Evolutionary conservation across 2,329 filamentous ascomycete genomes (phyloP).

Genomic region (Coleophoma cylindrospora): DNA sequence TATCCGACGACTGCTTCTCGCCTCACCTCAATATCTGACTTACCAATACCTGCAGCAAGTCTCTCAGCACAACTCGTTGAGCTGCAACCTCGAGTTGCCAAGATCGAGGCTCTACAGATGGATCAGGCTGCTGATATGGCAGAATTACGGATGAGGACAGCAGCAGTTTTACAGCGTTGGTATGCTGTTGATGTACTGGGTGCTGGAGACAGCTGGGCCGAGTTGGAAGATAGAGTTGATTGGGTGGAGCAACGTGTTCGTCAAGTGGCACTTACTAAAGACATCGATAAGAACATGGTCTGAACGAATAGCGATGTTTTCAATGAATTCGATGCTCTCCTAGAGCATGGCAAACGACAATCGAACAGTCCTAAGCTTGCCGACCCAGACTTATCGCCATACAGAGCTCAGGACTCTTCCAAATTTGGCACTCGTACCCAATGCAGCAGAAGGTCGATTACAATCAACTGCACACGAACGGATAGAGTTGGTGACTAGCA

Average conservation of each 20-base stretch:
- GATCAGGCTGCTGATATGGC: constrained; percentile 23
- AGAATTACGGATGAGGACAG: constrained; percentile 22
- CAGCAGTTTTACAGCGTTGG: constrained; percentile 24
- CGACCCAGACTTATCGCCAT: no score
- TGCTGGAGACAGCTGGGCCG: constrained; percentile 27
- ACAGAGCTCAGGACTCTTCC: no score
- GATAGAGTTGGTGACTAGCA: no score
- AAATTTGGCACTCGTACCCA: no score
- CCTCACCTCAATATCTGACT: constrained; percentile 25
- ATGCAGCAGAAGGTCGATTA: no score
- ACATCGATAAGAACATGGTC: constrained; percentile 13
- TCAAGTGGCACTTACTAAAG: constrained; percentile 13
- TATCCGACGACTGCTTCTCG: constrained; percentile 27
- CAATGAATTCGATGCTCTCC: no score
- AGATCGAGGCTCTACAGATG: constrained; percentile 22
- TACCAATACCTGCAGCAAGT: constrained; percentile 23
- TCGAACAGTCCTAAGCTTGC: no score
- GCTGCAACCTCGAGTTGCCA: constrained; percentile 24
- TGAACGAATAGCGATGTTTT: constrained; percentile 2
- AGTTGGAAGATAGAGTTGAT: constrained; percentile 23
- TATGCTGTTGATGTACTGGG: constrained; percentile 23
- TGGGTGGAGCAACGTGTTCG: constrained; percentile 22
- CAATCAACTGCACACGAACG: no score
- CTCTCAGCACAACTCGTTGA: constrained; percentile 26
- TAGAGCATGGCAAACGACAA: no score